Percentiles rank a stretch among this genome's conserved stretches.
Conservation (phyloP, 2,329 filamentous ascomycete genomes). For the Paecilomyces fulvus region DNA sequence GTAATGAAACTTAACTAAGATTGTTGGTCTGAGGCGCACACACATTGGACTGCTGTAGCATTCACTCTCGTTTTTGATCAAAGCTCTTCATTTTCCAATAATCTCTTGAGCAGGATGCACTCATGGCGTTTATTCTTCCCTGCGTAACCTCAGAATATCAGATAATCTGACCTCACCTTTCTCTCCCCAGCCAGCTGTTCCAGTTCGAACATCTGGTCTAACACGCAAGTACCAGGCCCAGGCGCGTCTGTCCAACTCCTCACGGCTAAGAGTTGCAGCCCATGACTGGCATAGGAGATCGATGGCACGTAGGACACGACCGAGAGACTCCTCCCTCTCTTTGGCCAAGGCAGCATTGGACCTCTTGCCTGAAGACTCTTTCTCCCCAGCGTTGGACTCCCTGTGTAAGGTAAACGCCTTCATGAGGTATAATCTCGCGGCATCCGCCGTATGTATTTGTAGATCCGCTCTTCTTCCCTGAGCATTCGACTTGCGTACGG, state of each 20-base stretch:
- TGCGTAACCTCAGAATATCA: conserved; percentile 48
- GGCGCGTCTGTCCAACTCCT: conserved; percentile 65
- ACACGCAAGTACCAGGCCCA: conserved; percentile 77
- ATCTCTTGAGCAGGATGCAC: background rate
- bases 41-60: too few relatives aligned
- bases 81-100: too few relatives aligned
- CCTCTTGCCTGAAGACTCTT: conserved; percentile 34
- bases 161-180: conserved; percentile 62
- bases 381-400: conserved; percentile 6
- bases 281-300: conserved; percentile 67
- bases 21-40: conserved; percentile 3
- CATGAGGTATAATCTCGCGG: conserved; percentile 51
- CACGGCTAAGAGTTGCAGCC: conserved; percentile 51
- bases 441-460: conserved; percentile 66
- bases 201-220: conserved; percentile 65
- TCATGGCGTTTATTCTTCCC: background rate
- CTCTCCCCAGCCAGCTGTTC: conserved; percentile 72
- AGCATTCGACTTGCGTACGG: conserved; percentile 36
- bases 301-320: conserved; percentile 60
- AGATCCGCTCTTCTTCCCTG: conserved; percentile 39
- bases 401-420: conserved; percentile 33
- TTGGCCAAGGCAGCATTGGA: conserved; percentile 44
- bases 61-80: too few relatives aligned
- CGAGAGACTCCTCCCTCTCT: conserved; percentile 62
- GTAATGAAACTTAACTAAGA: conserved; percentile 4